Base-by-base conservation (phyloP, 257 asterid genomes). In the Schizonepeta tenuifolia region DNA sequence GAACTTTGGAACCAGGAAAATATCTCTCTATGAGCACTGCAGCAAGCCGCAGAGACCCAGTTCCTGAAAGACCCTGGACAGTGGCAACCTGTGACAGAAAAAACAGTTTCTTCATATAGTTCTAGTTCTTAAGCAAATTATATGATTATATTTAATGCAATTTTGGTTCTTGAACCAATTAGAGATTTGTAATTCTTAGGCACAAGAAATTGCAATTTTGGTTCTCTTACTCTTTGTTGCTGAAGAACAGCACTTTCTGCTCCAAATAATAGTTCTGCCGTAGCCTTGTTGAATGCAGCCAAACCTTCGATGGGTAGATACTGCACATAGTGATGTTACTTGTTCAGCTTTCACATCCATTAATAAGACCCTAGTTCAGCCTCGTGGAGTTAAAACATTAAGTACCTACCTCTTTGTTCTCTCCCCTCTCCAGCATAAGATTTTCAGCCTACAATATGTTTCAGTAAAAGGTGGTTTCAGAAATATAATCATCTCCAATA, bases 241-340 rank as follows among this genome's bases (percentile, higher is more conserved):
- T 79, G 82, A 87, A 89, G 88, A 68, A 94, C 84, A 66, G 82
- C 76, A 71, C 82, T 94, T 58, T 84, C 89, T 31, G 93, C 88
- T 70, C 99, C 99, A 77, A 94, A 84, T 77, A 94, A 79, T 67
- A 94, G 78, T 79, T 91, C 97, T 62, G 97, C 97, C 1, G 99
- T 94, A 74, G 69, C 96, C 80, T 88, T 94, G 88, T 94, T 94
- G 79, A 94, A 94, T 74, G 97, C 91, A 77, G 96, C 95, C 92
- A 94, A 85, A 53, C 99, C 99, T 83, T 94, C 98, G 43, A 94
- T 94, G 31, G 99, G 99, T 77, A 94, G 96, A 81, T 94, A 94
- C 99, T 94, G 57, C 82, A 83, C 33, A 72, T 71, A 24, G 75
- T 56, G 61, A 78, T 62, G 43, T 28, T 47, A 49, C 41, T 44